Conservation (phyloP, 176 grass and related monocot species). For the Rhipidocladum racemiflorum region DNA sequence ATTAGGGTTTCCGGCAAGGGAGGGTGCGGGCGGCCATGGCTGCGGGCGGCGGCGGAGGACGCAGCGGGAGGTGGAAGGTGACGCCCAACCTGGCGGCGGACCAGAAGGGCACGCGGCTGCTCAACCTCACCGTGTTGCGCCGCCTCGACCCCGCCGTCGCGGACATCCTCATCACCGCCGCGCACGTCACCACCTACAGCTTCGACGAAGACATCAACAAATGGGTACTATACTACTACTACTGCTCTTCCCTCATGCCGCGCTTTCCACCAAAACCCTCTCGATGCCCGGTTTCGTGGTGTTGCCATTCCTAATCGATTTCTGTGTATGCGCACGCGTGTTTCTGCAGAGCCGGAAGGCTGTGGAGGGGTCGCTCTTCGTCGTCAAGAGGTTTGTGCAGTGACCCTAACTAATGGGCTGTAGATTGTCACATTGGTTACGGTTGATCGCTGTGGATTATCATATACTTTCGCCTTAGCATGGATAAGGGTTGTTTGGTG, state of each 20-base stretch:
- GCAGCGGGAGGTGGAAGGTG: slow-evolving; percentile 38
- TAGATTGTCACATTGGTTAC: not conserved
- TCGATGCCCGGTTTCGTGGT: not conserved
- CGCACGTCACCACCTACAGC: slow-evolving; percentile 54
- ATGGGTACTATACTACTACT: slow-evolving; percentile 35
- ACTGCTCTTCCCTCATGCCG: not conserved
- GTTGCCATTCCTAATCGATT: not conserved
- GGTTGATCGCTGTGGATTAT: not conserved
- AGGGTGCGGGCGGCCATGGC: slow-evolving; percentile 13
- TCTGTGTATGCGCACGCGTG: not conserved
- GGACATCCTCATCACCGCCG: slow-evolving; percentile 60
- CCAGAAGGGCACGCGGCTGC: slow-evolving; percentile 48
- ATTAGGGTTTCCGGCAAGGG: slow-evolving; percentile 41
- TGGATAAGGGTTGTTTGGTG: not conserved
- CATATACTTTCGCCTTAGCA: not conserved
- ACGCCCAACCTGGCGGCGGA: slow-evolving; percentile 42
- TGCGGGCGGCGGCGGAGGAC: slow-evolving; percentile 25
- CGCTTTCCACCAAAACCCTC: not conserved
- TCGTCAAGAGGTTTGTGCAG: slow-evolving; percentile 62
- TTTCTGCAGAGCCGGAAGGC: slow-evolving; percentile 49
- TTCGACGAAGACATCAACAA: slow-evolving; percentile 23
- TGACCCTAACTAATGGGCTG: not conserved
- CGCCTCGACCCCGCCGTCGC: slow-evolving; percentile 60
- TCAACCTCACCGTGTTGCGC: slow-evolving; percentile 77
- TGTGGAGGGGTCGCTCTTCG: slow-evolving; percentile 67